These are phyloP conservation scores for Diaporthe longicolla DNA, from an alignment of 2,329 filamentous ascomycete species.

Conservation along the genomic window DNA sequence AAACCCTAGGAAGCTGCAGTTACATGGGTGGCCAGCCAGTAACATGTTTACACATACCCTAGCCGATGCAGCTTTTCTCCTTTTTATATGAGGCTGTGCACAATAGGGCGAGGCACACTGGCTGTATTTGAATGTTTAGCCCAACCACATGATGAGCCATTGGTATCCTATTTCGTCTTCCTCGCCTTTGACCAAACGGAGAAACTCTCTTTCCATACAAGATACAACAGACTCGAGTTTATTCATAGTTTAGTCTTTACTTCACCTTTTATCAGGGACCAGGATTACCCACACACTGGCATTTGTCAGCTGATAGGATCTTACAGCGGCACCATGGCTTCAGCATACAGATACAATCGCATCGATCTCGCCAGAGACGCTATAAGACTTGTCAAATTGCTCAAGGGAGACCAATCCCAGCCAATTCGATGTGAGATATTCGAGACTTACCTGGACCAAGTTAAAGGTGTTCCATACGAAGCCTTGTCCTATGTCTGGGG, in stretches of 20 bases:
- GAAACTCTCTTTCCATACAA: too few relatives aligned
- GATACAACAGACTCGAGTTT: too few relatives aligned
- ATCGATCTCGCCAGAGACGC: neutral
- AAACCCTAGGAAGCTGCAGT: neutral
- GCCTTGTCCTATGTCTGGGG: conserved; percentile 10
- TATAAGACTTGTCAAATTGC: neutral
- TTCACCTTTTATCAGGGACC: too few relatives aligned
- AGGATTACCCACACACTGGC: too few relatives aligned
- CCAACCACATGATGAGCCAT: too few relatives aligned
- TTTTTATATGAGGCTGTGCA: neutral
- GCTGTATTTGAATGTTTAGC: neutral
- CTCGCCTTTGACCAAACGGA: too few relatives aligned
- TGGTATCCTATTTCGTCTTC: too few relatives aligned
- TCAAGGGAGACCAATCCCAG: neutral
- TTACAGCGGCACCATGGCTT: neutral
- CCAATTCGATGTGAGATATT: neutral
- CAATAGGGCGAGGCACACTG: neutral
- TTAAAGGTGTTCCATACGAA: neutral
- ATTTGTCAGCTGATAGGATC: too few relatives aligned
- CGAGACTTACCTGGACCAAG: neutral
- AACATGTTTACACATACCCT: neutral
- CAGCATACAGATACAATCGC: neutral
- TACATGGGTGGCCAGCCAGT: neutral
- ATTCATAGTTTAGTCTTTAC: too few relatives aligned
- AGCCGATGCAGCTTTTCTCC: too few relatives aligned